These are phyloP conservation scores for Elaeagnus macrophylla DNA, from an alignment of 306 rosid species.

Conservation along the genomic window DNA sequence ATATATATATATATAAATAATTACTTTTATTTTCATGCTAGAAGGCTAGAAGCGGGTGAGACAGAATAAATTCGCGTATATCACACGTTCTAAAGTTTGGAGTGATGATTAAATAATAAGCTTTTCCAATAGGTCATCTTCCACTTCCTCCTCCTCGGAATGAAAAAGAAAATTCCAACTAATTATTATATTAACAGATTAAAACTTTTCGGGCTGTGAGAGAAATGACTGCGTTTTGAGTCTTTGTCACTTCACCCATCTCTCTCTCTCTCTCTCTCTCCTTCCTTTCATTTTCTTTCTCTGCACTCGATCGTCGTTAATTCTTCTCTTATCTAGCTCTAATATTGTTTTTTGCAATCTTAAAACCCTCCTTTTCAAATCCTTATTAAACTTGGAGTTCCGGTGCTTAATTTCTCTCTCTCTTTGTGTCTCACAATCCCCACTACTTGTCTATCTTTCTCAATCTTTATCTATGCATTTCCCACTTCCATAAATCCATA, in stretches of 20 bases:
- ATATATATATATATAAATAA: too few species aligned
- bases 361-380: background rate
- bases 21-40: too few species aligned
- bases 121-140: too few species aligned
- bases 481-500: constrained; percentile 30
- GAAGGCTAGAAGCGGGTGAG: too few species aligned
- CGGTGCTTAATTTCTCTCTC: background rate
- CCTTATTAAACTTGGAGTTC: constrained; percentile 14
- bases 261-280: constrained; percentile 2
- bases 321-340: constrained; percentile 15
- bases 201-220: too few species aligned
- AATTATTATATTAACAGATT: too few species aligned
- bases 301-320: constrained; percentile 37
- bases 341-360: constrained; percentile 13
- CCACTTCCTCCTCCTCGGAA: too few species aligned
- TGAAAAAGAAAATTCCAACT: too few species aligned
- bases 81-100: too few species aligned
- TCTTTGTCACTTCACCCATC: constrained; percentile 18
- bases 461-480: background rate
- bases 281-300: constrained; percentile 25
- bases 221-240: constrained; percentile 55
- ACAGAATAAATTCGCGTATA: too few species aligned
- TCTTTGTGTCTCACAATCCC: background rate
- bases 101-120: too few species aligned
- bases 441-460: background rate